Evolutionary conservation across 129 eudicot species (phyloP), one percentile per base, ranked within the genome.

Genomic region (Centrapalus pauciflorus): DNA sequence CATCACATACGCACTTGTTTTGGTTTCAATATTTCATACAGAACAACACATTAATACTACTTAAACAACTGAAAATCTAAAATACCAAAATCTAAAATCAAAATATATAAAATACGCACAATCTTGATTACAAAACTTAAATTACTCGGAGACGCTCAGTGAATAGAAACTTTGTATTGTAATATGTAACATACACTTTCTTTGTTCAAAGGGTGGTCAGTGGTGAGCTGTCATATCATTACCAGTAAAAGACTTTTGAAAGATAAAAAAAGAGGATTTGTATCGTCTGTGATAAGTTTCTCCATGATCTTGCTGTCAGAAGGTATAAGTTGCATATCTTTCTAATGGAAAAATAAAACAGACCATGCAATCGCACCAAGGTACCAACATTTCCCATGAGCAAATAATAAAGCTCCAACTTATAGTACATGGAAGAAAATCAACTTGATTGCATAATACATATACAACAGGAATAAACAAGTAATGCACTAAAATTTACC

Each of bases 401-500:
- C 34, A 28, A 45, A 34, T 45, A 19, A 13, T 4, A 58, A 46
- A 60, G 16, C n/a, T 13, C 5, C 45, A 13, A 24, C 43, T n/a
- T 21, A 28, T n/a, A 35, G 37, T 19, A 41, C n/a, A 41, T 19
- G 4, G 2, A 58, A 28, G 21, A 21, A 59, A 43, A 40, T 26
- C 23, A 51, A 67, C 62, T 69, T 56, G 43, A 28, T 26, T 14
- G 66, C 35, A 67, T 27, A 32, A 69, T 25, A 26, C 66, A 58
- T 70, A n/a, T 60, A 23, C 27, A 71, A 21, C 30, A 41, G 32
- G 4, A 28, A 7, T 23, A 48, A 16, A 24, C 13, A 28, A 23
- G 24, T 8, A 60, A 28, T 7, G 25, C 59, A 65, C 54, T 12
- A 55, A 4, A 30, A 64, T 16, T 5, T 85, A 88, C 96, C 98